Percentiles rank a stretch among this genome's conserved stretches.
Conservation (phyloP, 768 basidiomycete genomes). For the Hypholoma fasciculare region DNA sequence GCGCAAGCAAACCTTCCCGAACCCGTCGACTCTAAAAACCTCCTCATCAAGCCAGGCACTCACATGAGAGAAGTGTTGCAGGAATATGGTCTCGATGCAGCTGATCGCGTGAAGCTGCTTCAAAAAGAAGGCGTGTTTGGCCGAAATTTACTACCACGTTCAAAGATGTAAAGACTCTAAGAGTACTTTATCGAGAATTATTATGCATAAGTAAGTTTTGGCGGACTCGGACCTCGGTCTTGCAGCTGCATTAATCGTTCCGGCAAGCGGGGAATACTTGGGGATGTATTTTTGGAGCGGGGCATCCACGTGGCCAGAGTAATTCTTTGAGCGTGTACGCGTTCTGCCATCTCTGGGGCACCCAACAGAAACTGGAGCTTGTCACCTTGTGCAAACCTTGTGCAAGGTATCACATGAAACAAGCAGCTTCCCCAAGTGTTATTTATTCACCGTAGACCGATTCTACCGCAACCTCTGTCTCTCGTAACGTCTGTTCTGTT, state of each 20-base stretch:
- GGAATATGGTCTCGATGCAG: conserved; percentile 47
- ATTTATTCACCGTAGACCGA: conserved; percentile 7
- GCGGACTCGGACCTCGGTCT: too few relatives aligned
- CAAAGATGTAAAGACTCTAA: conserved; percentile 11
- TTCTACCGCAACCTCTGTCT: background rate
- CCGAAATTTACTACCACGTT: conserved; percentile 13
- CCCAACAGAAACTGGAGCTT: background rate
- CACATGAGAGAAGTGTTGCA: conserved; percentile 55
- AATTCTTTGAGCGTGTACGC: too few relatives aligned
- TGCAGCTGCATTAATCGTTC: too few relatives aligned
- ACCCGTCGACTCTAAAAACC: conserved; percentile 7
- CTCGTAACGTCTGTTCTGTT: background rate
- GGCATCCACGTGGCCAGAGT: too few relatives aligned
- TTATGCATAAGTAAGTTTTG: too few relatives aligned
- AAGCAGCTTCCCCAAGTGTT: background rate
- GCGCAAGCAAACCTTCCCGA: conserved; percentile 1
- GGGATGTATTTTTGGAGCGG: too few relatives aligned
- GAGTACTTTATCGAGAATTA: too few relatives aligned
- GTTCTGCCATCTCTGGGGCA: background rate
- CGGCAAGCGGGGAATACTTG: too few relatives aligned
- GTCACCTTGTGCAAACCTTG: background rate
- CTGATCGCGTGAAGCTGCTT: conserved; percentile 39
- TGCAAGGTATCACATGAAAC: conserved; percentile 23
- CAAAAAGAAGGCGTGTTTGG: conserved; percentile 49
- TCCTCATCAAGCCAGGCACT: conserved; percentile 42